A percentile compares a stretch with the other conserved stretches of the same genome.
Evolutionary conservation across 805 yeast species (phyloP).

Genomic region (Lipomyces sp.): DNA sequence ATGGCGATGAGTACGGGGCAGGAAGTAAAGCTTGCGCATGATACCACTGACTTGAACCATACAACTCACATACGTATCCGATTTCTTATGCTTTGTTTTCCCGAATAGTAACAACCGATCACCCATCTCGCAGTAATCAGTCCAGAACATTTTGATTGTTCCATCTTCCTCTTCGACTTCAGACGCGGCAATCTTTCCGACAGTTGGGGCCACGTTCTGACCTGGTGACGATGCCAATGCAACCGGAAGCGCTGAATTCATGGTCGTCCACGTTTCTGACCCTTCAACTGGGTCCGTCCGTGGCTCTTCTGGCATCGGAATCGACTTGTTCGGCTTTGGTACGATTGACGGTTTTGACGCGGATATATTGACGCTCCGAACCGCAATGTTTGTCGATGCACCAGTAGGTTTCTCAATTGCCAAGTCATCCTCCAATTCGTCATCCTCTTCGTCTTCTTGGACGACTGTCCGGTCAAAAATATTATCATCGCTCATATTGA

Average conservation of each 20-base stretch:
- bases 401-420: slow-evolving; percentile 25
- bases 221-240: slow-evolving; percentile 27
- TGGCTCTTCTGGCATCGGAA: not conserved
- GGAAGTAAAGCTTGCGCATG: slow-evolving; percentile 71
- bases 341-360: slow-evolving; percentile 14
- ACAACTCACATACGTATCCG: slow-evolving; percentile 63
- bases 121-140: slow-evolving; percentile 82
- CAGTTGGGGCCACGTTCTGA: slow-evolving; percentile 12
- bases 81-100: slow-evolving; percentile 59
- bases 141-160: slow-evolving; percentile 79
- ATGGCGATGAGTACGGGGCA: slow-evolving; percentile 62
- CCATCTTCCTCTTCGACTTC: slow-evolving; percentile 52
- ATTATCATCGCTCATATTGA: slow-evolving; percentile 11
- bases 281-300: slow-evolving; percentile 12
- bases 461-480: not conserved
- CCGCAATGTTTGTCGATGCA: slow-evolving; percentile 7
- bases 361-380: slow-evolving; percentile 24
- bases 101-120: slow-evolving; percentile 77
- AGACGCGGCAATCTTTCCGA: slow-evolving; percentile 40
- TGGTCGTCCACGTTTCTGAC: slow-evolving; percentile 21
- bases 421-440: slow-evolving; percentile 33
- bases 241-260: slow-evolving; percentile 23
- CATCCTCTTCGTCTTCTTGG: slow-evolving; percentile 18
- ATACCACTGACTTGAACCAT: slow-evolving; percentile 76
- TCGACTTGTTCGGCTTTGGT: not conserved